Evolutionary conservation across 257 asterid genomes (phyloP), one percentile per base, ranked within the genome.

Genomic region (Prunella vulgaris): DNA sequence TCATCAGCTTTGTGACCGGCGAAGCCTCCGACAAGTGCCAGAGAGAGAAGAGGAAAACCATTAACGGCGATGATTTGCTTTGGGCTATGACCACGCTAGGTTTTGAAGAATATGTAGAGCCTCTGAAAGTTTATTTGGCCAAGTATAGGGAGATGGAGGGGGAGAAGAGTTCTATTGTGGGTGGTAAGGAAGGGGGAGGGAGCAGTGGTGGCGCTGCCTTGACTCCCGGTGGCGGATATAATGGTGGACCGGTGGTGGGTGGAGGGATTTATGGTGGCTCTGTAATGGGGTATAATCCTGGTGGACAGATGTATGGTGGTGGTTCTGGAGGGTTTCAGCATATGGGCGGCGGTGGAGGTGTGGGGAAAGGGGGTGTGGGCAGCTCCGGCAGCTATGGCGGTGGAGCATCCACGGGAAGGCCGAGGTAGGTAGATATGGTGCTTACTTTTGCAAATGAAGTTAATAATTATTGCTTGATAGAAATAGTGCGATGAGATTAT

Each of bases 51-150:
- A 17, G 86, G 42, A 82, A 82, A 73, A 82, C 85, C 0, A 78
- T 81, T 48, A 81, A 81, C 51, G 85, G 85, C 27, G 85, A 81
- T 13, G 85, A 82, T 58, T 70, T 82, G 66, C 78, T 82, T 2
- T 82, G 86, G 86, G 86, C 83, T 2, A 82, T 82, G 86, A 82
- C 86, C 7, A 82, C 86, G 15, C 81, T 82, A 5, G 86, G 86
- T 6, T 82, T 82, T 13, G 86, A 82, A 57, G 86, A 82, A 0
- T 82, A 82, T 44, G 84, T 82, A 1, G 86, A 82, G 62, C 86
- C 86, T 2, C 44, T 82, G 49, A 82, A 82, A 35, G 84, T 82
- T 15, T 82, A 82, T 71, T 60, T 82, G 72, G 84, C 82, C 0
- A 82, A 79, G 75, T 82, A 76, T 24, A 76, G 86, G 30, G 87